Evolutionary conservation across 164 flowering plant species (phyloP).

Genomic region (Platanus orientalis): DNA sequence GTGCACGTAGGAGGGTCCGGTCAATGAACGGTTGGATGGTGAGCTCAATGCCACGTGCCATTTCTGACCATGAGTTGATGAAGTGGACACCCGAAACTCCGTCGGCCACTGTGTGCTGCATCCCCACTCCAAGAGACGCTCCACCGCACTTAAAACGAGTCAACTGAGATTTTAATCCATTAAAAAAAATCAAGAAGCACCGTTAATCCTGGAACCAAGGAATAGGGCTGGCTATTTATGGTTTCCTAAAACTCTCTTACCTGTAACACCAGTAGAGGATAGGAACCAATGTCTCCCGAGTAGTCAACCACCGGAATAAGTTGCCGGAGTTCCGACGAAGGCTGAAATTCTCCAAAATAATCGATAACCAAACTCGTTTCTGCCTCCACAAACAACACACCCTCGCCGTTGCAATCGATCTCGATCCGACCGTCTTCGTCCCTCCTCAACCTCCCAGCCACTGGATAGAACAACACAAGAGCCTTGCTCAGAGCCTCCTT

Average conservation of each 20-base stretch:
- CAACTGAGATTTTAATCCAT: conserved; percentile 17
- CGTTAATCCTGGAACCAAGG: too few species aligned
- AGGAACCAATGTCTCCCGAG: conserved; percentile 27
- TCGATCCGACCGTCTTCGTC: too few species aligned
- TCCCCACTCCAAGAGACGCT: conserved; percentile 65
- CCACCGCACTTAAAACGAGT: conserved; percentile 28
- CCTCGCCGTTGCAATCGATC: too few species aligned
- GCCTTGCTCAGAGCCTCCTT: too few species aligned
- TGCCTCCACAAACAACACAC: too few species aligned
- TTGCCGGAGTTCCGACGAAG: too few species aligned
- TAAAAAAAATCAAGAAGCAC: not conserved
- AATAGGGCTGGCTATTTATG: too few species aligned
- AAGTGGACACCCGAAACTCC: conserved; percentile 71
- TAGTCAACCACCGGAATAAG: too few species aligned
- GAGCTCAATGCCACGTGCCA: conserved; percentile 58
- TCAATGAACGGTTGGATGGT: conserved; percentile 54
- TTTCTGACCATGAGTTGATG: conserved; percentile 63
- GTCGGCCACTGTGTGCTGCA: conserved; percentile 74
- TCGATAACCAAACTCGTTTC: too few species aligned
- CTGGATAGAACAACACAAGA: too few species aligned
- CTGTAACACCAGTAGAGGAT: conserved; percentile 38
- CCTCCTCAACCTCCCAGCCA: too few species aligned
- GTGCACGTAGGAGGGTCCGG: conserved; percentile 54
- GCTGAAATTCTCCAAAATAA: conserved; percentile 41
- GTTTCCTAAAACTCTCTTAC: conserved; percentile 9